Evolutionary conservation across 2,329 filamentous ascomycete genomes (phyloP).

Genomic region (Aspergillus sp.): DNA sequence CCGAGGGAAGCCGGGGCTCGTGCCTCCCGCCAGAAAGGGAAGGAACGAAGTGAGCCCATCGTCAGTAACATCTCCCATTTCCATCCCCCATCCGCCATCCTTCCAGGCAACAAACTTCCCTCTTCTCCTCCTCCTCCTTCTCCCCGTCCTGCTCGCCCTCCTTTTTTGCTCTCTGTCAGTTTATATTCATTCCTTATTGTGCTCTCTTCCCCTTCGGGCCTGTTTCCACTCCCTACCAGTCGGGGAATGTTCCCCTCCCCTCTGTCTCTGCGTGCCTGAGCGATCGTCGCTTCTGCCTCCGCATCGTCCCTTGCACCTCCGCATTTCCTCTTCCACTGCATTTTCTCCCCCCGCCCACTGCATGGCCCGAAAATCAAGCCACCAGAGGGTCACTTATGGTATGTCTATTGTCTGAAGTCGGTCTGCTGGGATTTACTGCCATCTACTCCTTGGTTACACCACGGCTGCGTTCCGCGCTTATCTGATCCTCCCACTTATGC

Average conservation of each 20-base stretch:
- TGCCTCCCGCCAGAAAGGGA: not conserved
- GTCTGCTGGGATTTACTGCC: not conserved
- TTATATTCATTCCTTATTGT: not conserved
- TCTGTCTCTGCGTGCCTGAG: constrained; percentile 13
- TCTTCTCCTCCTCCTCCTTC: constrained; percentile 1
- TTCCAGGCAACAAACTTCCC: constrained; percentile 10
- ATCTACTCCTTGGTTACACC: not conserved
- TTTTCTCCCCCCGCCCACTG: constrained; percentile 28
- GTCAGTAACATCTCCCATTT: not conserved
- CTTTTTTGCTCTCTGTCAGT: not conserved
- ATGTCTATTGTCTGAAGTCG: constrained; percentile 30
- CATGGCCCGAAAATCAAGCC: constrained; percentile 70
- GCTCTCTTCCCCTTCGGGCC: not conserved
- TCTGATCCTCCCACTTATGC: constrained; percentile 6
- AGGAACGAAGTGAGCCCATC: not conserved
- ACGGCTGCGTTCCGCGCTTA: constrained; percentile 7
- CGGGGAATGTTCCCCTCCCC: constrained; percentile 13
- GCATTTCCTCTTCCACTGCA: constrained; percentile 21
- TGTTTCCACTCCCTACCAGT: not conserved
- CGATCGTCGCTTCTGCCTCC: constrained; percentile 25
- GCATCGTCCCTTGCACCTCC: constrained; percentile 22
- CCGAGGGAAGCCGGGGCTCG: constrained; percentile 1
- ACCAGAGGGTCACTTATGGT: constrained; percentile 71
- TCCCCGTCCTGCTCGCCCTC: constrained; percentile 12
- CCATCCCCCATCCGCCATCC: constrained; percentile 12